These are phyloP conservation scores for Colletotrichum brevisporum DNA, from an alignment of 2,329 filamentous ascomycete genomes.

Conservation along the genomic window DNA sequence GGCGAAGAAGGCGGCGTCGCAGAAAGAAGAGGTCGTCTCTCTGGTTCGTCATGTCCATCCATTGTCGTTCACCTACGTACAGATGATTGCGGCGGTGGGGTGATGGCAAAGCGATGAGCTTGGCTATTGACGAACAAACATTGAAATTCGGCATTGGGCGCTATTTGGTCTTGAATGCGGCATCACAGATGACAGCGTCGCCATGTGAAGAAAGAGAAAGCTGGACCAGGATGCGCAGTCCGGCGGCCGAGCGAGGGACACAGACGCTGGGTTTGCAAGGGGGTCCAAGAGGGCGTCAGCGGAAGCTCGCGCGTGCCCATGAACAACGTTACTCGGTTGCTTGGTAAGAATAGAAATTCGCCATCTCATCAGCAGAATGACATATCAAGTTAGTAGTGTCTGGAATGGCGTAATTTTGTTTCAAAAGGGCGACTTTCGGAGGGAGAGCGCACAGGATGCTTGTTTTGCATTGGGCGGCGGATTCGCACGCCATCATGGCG, in stretches of 20 bases:
- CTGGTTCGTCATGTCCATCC: slow-evolving; percentile 3
- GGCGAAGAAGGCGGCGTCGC: background rate
- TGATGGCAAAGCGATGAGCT: background rate
- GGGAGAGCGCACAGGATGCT: background rate
- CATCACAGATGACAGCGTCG: background rate
- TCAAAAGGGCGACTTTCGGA: slow-evolving; percentile 8
- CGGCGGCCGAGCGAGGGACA: background rate
- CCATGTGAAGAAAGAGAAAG: background rate
- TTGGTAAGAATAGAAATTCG: slow-evolving; percentile 28
- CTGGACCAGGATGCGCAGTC: background rate
- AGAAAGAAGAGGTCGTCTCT: slow-evolving; percentile 20
- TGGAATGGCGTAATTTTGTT: slow-evolving; percentile 34
- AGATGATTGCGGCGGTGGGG: too few relatives aligned
- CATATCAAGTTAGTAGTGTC: background rate
- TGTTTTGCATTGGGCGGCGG: background rate
- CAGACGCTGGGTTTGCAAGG: background rate
- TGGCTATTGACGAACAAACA: background rate
- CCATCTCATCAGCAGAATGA: background rate
- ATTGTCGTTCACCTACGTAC: background rate
- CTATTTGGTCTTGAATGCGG: background rate
- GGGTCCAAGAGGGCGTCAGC: background rate
- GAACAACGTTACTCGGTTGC: slow-evolving; percentile 3
- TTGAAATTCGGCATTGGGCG: background rate
- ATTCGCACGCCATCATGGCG: slow-evolving; percentile 38
- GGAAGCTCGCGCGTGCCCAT: slow-evolving; percentile 6